A percentile compares a stretch with the other conserved stretches of the same genome.
Conservation (phyloP, 2,329 filamentous ascomycete genomes). For the Fusarium buxicola region DNA sequence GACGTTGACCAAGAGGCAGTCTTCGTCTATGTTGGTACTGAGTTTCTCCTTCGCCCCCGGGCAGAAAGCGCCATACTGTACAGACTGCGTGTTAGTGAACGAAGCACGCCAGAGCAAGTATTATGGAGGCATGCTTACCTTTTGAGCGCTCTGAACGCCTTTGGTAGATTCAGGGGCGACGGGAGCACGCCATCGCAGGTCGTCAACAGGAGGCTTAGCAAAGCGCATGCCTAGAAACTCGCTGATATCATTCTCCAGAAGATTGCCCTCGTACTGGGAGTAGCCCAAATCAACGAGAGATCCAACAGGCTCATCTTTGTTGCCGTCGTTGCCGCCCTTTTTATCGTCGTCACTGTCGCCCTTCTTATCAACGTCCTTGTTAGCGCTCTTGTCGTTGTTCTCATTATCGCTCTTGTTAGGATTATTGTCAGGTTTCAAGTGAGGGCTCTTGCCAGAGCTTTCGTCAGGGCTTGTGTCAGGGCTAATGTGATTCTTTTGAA, state of each 20-base stretch:
- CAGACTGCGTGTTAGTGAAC: neutral
- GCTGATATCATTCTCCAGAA: conserved; percentile 54
- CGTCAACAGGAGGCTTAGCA: conserved; percentile 62
- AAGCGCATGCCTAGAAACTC: conserved; percentile 63
- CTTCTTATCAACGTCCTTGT: neutral
- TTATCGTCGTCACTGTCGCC: neutral
- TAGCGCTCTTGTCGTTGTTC: conserved; percentile 1
- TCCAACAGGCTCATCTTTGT: neutral
- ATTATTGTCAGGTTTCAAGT: neutral
- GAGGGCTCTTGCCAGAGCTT: conserved; percentile 1
- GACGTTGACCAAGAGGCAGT: conserved; percentile 62
- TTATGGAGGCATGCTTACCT: conserved; percentile 38
- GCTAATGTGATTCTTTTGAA: conserved; percentile 16
- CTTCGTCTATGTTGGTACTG: conserved; percentile 49
- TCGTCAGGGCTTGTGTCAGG: conserved; percentile 1
- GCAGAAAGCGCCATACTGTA: conserved; percentile 60
- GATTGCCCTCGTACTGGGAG: conserved; percentile 56
- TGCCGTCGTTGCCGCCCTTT: neutral
- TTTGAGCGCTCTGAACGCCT: conserved; percentile 51
- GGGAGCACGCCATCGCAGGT: conserved; percentile 64
- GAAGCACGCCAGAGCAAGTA: too few relatives aligned
- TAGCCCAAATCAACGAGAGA: conserved; percentile 57
- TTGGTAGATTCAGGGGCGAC: conserved; percentile 53
- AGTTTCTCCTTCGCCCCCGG: conserved; percentile 50
- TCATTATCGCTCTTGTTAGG: neutral